phyloP scores from a whole-genome alignment of 2,329 filamentous ascomycete genomes.

The Rhinocladiella similis region DNA sequence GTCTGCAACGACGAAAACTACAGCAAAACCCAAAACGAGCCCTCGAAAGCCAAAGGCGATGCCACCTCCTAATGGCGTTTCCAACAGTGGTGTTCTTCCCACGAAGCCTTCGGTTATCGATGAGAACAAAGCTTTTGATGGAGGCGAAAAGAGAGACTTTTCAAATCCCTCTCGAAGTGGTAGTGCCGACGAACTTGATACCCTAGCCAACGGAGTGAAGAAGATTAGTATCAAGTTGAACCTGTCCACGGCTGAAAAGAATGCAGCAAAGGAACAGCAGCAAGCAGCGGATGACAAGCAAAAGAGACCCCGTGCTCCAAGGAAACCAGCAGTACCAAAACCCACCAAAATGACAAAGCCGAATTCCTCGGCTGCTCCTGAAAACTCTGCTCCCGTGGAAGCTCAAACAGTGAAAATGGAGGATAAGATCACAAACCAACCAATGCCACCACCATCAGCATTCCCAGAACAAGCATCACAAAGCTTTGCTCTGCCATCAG shows the following conservation, averaged over 20 bases:
- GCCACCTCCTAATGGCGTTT: neutral
- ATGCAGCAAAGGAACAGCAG: conserved; percentile 50
- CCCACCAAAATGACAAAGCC: conserved; percentile 17
- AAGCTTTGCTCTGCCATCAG: no score
- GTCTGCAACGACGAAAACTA: conserved; percentile 43
- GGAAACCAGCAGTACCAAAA: conserved; percentile 36
- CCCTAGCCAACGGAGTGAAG: conserved; percentile 54
- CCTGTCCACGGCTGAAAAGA: conserved; percentile 57
- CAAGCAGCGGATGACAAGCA: conserved; percentile 41
- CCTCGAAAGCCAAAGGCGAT: conserved; percentile 35
- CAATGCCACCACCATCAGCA: no score
- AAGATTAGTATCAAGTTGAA: conserved; percentile 58
- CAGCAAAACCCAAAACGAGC: conserved; percentile 37
- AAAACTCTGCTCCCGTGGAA: conserved; percentile 6
- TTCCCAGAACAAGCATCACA: no score
- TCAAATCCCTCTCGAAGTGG: conserved; percentile 41
- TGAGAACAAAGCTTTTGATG: neutral
- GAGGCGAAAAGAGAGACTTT: conserved; percentile 39
- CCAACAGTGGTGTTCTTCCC: neutral
- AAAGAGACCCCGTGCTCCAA: conserved; percentile 36
- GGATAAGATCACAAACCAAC: neutral
- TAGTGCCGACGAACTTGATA: conserved; percentile 46
- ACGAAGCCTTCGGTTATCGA: neutral
- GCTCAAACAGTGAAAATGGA: conserved; percentile 14
- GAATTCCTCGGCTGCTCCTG: conserved; percentile 12